Conservation (phyloP, 2,329 filamentous ascomycete species). For the Chrysoporthe austroafricana region DNA sequence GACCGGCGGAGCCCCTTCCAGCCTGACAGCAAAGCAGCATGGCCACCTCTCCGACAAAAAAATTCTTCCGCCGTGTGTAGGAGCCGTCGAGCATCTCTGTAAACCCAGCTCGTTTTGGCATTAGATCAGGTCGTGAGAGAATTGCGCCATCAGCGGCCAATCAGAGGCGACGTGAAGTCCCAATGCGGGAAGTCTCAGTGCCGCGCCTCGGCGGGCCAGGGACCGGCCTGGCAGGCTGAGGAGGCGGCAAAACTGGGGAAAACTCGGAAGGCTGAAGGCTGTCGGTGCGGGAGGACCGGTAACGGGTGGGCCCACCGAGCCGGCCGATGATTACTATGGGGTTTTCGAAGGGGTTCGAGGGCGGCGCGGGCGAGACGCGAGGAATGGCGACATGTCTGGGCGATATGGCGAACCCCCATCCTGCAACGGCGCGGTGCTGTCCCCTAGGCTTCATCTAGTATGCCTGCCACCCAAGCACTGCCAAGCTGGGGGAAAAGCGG, state of each 20-base stretch:
- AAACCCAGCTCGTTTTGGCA: slow-evolving; percentile 22
- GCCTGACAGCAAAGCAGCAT: slow-evolving; percentile 15
- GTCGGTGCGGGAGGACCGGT: slow-evolving; percentile 23
- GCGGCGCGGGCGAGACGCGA: background rate
- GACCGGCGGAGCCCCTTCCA: slow-evolving; percentile 23
- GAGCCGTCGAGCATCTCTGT: slow-evolving; percentile 20
- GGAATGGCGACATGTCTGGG: slow-evolving; percentile 9
- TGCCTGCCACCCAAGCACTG: too few species aligned
- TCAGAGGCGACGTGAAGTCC: slow-evolving; percentile 18
- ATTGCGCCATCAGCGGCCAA: slow-evolving; percentile 29
- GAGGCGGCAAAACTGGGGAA: slow-evolving; percentile 21
- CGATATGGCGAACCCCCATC: background rate
- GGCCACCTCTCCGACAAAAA: slow-evolving; percentile 2
- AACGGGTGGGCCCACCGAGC: slow-evolving; percentile 24
- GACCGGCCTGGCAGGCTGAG: slow-evolving; percentile 21
- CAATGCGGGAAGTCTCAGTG: slow-evolving; percentile 22
- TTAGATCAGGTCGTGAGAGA: slow-evolving; percentile 25
- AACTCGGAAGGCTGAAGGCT: slow-evolving; percentile 16
- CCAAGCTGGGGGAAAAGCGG: too few species aligned
- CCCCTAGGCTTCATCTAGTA: too few species aligned
- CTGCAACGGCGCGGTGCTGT: background rate
- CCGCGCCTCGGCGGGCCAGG: slow-evolving; percentile 22
- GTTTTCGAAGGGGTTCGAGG: too few species aligned
- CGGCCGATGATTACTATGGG: slow-evolving; percentile 12
- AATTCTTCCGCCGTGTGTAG: slow-evolving; percentile 19